Percentiles rank a stretch among this genome's conserved stretches.
Evolutionary conservation across 2,329 filamentous ascomycete species (phyloP).

Genomic region (Apiospora phragmitis): DNA sequence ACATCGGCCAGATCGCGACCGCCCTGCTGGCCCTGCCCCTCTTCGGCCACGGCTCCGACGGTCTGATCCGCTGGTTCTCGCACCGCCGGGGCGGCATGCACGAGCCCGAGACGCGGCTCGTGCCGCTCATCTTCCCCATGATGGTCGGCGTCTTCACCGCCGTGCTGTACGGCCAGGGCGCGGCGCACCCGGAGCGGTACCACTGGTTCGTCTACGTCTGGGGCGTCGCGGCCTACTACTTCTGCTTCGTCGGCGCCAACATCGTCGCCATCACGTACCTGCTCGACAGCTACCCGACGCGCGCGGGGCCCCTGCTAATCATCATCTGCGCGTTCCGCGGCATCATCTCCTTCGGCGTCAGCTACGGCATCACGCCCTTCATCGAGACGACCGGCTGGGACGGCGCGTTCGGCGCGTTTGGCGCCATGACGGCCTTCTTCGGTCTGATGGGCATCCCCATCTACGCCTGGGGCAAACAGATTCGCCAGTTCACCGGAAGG

Average conservation of each 20-base stretch:
- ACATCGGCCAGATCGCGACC: conserved; percentile 39
- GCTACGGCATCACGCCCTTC: conserved; percentile 30
- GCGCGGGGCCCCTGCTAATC: conserved; percentile 42
- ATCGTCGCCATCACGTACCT: conserved; percentile 45
- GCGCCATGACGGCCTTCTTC: conserved; percentile 30
- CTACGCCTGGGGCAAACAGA: conserved; percentile 33
- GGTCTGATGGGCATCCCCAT: conserved; percentile 30
- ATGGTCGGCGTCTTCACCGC: conserved; percentile 37
- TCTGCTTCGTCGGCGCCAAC: conserved; percentile 41
- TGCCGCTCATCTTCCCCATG: conserved; percentile 37
- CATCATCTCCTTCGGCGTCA: conserved; percentile 43
- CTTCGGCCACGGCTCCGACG: conserved; percentile 40
- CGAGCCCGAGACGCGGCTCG: conserved; percentile 40
- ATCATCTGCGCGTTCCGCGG: conserved; percentile 47
- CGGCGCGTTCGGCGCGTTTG: conserved; percentile 33
- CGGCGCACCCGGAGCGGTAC: conserved; percentile 32
- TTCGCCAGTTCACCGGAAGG: conserved; percentile 26
- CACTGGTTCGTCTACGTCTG: conserved; percentile 37
- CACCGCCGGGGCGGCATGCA: conserved; percentile 39
- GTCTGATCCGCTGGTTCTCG: conserved; percentile 35
- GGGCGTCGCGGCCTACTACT: conserved; percentile 31
- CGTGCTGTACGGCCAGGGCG: conserved; percentile 39
- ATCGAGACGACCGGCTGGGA: conserved; percentile 31
- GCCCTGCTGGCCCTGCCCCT: conserved; percentile 39
- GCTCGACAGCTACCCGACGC: conserved; percentile 44